These are phyloP conservation scores for Boletus sp. DNA, from an alignment of 1,284 basidiomycete genomes.

Conservation along the genomic window DNA sequence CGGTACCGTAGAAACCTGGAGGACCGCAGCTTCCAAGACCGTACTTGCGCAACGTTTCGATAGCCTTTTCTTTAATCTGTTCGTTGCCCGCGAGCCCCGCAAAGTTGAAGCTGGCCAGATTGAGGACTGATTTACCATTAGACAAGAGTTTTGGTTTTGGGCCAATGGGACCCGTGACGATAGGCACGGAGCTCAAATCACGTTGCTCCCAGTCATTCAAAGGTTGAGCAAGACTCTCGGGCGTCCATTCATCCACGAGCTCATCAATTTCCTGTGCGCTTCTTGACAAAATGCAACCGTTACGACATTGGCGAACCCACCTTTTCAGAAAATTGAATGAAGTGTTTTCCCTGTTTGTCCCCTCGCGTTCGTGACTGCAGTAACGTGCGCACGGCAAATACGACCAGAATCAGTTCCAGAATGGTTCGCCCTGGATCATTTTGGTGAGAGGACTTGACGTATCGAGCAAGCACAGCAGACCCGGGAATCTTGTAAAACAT, in stretches of 20 bases:
- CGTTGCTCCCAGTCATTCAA: constrained; percentile 63
- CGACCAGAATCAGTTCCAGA: constrained; percentile 87
- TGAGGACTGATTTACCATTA: constrained; percentile 82
- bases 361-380: constrained; percentile 89
- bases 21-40: constrained; percentile 97
- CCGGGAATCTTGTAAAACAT: constrained; percentile 82
- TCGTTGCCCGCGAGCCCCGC: constrained; percentile 90
- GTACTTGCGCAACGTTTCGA: constrained; percentile 89
- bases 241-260: constrained; percentile 93
- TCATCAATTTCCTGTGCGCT: constrained; percentile 88
- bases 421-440: constrained; percentile 92
- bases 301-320: constrained; percentile 43
- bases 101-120: constrained; percentile 94
- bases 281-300: background rate
- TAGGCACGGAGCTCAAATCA: constrained; percentile 76
- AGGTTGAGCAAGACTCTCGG: constrained; percentile 80
- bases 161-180: constrained; percentile 82
- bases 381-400: constrained; percentile 90
- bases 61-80: constrained; percentile 82
- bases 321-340: constrained; percentile 90
- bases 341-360: constrained; percentile 86
- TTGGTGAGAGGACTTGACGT: constrained; percentile 88
- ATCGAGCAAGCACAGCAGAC: constrained; percentile 87
- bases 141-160: constrained; percentile 79
- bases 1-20: constrained; percentile 96